A percentile compares a stretch with the other conserved stretches of the same genome.
Evolutionary conservation across 257 asterid species (phyloP).

Genomic region (Scutellaria baicalensis): DNA sequence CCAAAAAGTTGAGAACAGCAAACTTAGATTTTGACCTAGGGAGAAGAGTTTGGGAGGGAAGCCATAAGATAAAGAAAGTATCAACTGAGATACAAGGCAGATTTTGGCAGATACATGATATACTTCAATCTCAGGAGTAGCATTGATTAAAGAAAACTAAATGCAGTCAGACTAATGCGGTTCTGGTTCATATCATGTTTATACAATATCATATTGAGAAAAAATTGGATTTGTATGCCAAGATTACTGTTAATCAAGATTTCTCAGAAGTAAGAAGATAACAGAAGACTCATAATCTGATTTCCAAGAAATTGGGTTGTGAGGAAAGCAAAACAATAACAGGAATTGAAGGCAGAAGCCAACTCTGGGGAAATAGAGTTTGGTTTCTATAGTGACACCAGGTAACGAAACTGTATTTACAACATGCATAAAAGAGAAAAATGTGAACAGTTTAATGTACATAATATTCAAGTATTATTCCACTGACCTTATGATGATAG

Average conservation of each 20-base stretch:
- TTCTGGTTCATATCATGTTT: neutral
- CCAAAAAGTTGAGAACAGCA: too few relatives aligned
- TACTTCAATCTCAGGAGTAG: neutral
- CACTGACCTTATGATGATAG: slow-evolving; percentile 91
- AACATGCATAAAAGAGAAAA: slow-evolving; percentile 2
- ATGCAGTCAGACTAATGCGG: neutral
- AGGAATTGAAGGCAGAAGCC: neutral
- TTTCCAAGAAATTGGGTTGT: neutral
- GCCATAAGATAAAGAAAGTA: neutral
- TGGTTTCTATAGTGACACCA: neutral
- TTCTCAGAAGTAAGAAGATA: neutral
- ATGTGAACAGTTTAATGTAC: neutral
- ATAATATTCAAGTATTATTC: slow-evolving; percentile 3
- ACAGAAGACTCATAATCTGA: neutral
- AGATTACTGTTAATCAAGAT: neutral
- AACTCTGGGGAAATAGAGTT: neutral
- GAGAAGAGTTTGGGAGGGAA: neutral
- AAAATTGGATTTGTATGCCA: neutral
- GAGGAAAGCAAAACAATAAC: neutral
- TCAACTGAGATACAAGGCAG: neutral
- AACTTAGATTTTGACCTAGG: neutral
- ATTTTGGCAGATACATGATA: neutral
- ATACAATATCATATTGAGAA: neutral
- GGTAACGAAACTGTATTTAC: neutral
- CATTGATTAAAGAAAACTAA: neutral